Base-by-base conservation (phyloP, 1,284 basidiomycete species). In the Boletus calvinii region DNA sequence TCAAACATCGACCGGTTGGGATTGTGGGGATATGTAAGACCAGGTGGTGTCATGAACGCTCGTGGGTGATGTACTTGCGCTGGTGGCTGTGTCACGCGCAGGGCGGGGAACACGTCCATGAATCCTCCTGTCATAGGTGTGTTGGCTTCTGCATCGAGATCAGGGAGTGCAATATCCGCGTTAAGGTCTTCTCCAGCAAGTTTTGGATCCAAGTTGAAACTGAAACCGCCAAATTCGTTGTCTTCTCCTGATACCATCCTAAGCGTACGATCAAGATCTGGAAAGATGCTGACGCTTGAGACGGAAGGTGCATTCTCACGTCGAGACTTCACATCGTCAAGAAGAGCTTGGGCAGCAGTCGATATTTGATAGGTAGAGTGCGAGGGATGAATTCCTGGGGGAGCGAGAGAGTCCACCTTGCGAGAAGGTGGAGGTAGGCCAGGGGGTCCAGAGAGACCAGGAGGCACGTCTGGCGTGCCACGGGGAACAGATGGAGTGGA, bases 311-410 rank as follows among this genome's bases (percentile, higher is more conserved):
- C 63, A 8, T 80, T 77, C 61, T 92, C 88, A 40, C 91, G 78
- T 37, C 92, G 78, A 41, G 83, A 83, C 63, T 83, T 84, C 50
- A 94, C 81, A 62, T 94, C 92, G 56, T 94, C 91, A 45, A 94
- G 76, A 41, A 95, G 75, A 2, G 88, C 90, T 60, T 88, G 87
- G 0, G 90, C 92, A 40, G 89, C 86, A 12, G 78, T 87, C 0
- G 92, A 93, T 74, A 93, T 90, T 65, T 93, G 91, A 69, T 94
- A 95, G 3, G 85, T 80, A 24, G 84, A 80, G 53, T 80, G 80
- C 2, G 78, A 79, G 29, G 78, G 73, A 30, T 81, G 65, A 24
- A 83, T 77, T 39, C 79, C 78, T 56, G 81, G 80, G 0, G 81
- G 78, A 5, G 77, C 77, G 18, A 78, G 74, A n/a, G 75, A 76